Evolutionary conservation across 495 filamentous ascomycete species (phyloP), one percentile per base, ranked within the genome.

Genomic region (Lepidopterella palustris): DNA sequence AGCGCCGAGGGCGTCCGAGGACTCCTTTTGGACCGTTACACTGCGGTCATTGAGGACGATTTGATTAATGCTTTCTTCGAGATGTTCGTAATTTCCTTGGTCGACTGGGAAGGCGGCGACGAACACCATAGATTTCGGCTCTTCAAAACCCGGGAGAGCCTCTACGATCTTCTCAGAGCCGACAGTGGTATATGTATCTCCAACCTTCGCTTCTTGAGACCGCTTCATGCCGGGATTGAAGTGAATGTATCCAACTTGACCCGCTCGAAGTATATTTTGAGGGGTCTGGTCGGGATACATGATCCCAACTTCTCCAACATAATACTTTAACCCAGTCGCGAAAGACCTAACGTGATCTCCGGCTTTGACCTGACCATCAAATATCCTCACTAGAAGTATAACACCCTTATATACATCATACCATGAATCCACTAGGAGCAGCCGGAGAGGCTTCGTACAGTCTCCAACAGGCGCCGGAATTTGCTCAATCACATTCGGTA

Each of bases 161-260:
- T 90, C 80, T 1, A 98, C 91, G 1, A 77, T 63, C 59, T 84
- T 82, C 71, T 96, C 88, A 13, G 73, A 84, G 0, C 92, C 92
- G 6, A 91, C 82, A n/a, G 79, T 85, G 1, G 93, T 96, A 68
- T 87, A 96, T 0, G 93, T 97, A 63, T 97, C 95, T 21, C 93
- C 93, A 50, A 97, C 86, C 74, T 96, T 95, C 51, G 93, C 91
- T 66, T 98, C 93, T 66, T 93, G 85, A 59, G 88, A 95, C 57
- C 83, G 80, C 74, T 96, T 97, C 93, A 98, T 98, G 8, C 92
- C 93, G 0, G 95, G 93, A 68, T 96, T 97, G 78, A 98, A 97
- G 72, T 86, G 88, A 40, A 97, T 84, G 62, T 98, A 98, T 27
- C 93, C 93, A 29, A 98, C 89, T 71, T 98, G 93, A 0, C 93